A percentile compares a stretch with the other conserved stretches of the same genome.
Conservation (phyloP, 257 asterid species). For the Solanum bukasovii region DNA sequence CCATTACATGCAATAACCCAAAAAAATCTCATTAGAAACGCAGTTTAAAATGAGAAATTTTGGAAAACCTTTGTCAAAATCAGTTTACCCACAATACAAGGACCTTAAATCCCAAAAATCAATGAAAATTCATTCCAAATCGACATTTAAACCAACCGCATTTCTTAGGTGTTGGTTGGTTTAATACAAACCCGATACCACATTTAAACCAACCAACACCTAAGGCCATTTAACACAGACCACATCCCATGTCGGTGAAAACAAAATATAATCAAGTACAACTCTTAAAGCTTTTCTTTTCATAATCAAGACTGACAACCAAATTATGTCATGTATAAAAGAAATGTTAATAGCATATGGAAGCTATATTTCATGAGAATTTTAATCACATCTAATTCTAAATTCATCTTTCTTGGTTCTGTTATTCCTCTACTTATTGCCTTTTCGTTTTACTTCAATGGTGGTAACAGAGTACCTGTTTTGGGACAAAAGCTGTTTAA, state of each 20-base stretch:
- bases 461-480: not conserved
- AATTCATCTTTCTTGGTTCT: not conserved
- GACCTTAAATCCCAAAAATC: no score
- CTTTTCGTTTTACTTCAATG: not conserved
- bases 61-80: no score
- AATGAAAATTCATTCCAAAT: no score
- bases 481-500: not conserved
- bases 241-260: not conserved
- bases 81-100: no score
- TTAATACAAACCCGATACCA: not conserved
- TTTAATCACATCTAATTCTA: not conserved
- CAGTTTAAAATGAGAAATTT: no score
- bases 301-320: not conserved
- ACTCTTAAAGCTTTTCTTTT: not conserved
- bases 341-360: not conserved
- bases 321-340: not conserved
- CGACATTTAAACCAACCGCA: no score
- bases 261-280: not conserved
- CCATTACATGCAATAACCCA: no score
- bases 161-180: no score
- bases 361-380: not conserved
- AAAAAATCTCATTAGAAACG: no score
- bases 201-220: not conserved
- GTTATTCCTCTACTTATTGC: not conserved
- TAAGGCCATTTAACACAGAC: not conserved